Evolutionary conservation across 129 eudicot genomes (phyloP).

Genomic region (Centaurea solstitialis): DNA sequence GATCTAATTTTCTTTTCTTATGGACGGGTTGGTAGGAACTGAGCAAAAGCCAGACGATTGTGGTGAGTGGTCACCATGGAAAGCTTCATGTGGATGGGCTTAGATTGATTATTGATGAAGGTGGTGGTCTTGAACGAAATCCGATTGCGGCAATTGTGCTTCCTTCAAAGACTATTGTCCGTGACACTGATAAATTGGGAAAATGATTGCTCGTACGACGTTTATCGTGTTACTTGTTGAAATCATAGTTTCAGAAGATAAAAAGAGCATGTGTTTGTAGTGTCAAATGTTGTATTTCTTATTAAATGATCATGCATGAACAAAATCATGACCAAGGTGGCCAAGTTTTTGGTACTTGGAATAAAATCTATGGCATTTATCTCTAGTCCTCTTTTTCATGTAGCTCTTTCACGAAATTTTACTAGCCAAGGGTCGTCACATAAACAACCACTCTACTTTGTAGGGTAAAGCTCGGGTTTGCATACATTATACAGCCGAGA

Average conservation of each 20-base stretch:
- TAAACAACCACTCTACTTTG: background rate
- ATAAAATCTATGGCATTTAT: background rate
- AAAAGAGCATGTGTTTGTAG: background rate
- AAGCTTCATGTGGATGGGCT: constrained; percentile 76
- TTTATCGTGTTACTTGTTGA: background rate
- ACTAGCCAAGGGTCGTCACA: background rate
- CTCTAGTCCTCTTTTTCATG: background rate
- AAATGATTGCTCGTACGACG: background rate
- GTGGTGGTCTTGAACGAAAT: constrained; percentile 67
- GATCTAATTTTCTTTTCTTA: no score
- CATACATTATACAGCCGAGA: no score
- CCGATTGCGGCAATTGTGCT: constrained; percentile 82
- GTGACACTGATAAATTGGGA: constrained; percentile 60
- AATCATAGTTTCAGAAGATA: background rate
- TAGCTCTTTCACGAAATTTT: background rate
- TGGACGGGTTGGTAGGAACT: constrained; percentile 47
- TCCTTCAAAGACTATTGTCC: constrained; percentile 66
- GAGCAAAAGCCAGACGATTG: constrained; percentile 38
- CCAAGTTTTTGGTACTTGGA: background rate
- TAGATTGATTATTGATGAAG: constrained; percentile 73
- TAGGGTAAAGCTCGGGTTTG: background rate
- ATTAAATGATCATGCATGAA: background rate
- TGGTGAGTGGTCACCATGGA: constrained; percentile 94
- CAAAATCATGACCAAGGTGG: background rate
- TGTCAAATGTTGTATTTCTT: background rate